Evolutionary conservation across 2,329 filamentous ascomycete species (phyloP), one percentile per base, ranked within the genome.

Genomic region (Metarhizium sp.): DNA sequence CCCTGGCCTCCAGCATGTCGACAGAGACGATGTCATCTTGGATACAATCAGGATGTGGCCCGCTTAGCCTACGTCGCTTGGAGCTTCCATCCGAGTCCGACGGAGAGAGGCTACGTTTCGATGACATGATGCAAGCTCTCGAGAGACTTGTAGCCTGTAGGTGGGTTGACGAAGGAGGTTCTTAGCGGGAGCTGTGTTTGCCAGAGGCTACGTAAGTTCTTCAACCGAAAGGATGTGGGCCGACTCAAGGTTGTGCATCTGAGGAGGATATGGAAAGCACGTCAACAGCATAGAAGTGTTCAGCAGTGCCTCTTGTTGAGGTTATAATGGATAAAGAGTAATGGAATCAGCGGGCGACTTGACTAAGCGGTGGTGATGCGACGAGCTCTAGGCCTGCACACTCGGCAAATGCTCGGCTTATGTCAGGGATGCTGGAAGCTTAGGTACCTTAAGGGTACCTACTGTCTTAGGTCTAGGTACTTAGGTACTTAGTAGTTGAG

Each of bases 81-180:
- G 64, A 40, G 3, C 59, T 59, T 2, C 62, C 60, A 51, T 62
- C 58, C 40, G 63, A 63, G 29, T 68, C 66, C 34, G 58, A 58
- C 7, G 66, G 63, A 8, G 69, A 65, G 40, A 70, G 61, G 36
- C 61, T 66, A 60, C 73, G 70, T 61, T 75, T 76, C 47, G 68
- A 69, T n/a, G 69, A 66, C 65, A 66, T 69, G 38, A 50, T 48
- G 7, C n/a, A 25, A n/a, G n/a, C 7, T 46, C 18, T 46, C 6
- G 32, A 34, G 32, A 34, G 10, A 8, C 32, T 40, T 14, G 38
- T 8, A 36, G 34, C 58, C 36, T 49, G 11, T 14, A 32, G 29
- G 7, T 20, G 25, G n/a, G 6, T 50, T 6, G 25, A 32, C 20
- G 47, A 50, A 25, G 5, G 10, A 34, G 32, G 32, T 8, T 32